Base-by-base conservation (phyloP, 2,329 filamentous ascomycete species). In the Alternaria ethzedia region DNA sequence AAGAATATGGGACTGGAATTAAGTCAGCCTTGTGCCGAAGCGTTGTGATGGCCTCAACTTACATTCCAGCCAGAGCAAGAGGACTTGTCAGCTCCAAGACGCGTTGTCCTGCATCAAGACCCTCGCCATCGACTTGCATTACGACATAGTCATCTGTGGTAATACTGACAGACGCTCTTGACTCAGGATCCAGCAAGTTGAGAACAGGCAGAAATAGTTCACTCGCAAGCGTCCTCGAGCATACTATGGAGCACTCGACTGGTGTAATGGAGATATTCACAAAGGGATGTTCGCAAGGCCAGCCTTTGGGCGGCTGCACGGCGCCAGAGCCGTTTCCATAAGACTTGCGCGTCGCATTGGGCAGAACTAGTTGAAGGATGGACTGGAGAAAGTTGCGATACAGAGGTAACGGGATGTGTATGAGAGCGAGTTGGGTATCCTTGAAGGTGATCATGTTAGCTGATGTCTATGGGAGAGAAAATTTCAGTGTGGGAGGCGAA, bases 191-290 rank as follows among this genome's bases (percentile, higher is more conserved):
- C 10, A 97, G 85, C 5, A 83, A 82, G 54, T 86, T 82, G 61
- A 95, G 87, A 57, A 90, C 83, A 0, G 94, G 93, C 57, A 87
- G 83, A 73, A 98, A 97, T 61, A 97, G 87, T 58, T 88, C 86
- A 50, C 88, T 84, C 7, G 92, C 91, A 82, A 93, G 90, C 45
- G 87, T 85, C 63, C 88, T 88, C 66, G 95, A 91, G 77, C 95
- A 98, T 57, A 97, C 93, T 56, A 99, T 87, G 5, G 94, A 97
- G 82, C 93, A 97, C 80, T 97, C 96, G 59, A 97, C 88, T 0
- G 94, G 93, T 0, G 94, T 98, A 74, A 98, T 87, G 66, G 93
- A 96, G 70, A 99, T 89, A 79, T 98, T 98, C 78, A 97, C 87
- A 80, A 99, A 98, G 47, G 89, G 89, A 80, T 96, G 91, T 75